Percentiles rank a stretch among this genome's conserved stretches.
Conservation (phyloP, 352 stramenopile genomes). For the Pythium oligandrum region DNA sequence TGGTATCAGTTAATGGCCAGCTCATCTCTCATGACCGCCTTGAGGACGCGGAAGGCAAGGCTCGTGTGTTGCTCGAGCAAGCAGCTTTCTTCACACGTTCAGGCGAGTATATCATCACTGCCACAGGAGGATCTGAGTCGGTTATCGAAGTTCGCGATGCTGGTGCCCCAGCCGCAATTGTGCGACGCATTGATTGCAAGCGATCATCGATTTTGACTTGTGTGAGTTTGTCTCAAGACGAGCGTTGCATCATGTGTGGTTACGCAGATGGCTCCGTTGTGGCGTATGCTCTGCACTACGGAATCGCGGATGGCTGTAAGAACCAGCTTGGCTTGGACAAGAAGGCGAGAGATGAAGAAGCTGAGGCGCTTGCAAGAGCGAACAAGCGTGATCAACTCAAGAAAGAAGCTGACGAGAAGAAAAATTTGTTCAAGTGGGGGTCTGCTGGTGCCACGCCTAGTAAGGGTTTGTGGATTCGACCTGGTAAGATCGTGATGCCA, state of each 20-base stretch:
- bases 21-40: constrained; percentile 65
- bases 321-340: constrained; percentile 64
- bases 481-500: constrained; percentile 47
- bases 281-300: constrained; percentile 79
- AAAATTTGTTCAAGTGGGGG: constrained; percentile 49
- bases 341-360: constrained; percentile 68
- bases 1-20: constrained; percentile 81
- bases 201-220: constrained; percentile 54
- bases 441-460: constrained; percentile 19
- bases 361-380: constrained; percentile 67
- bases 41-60: constrained; percentile 25
- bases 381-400: constrained; percentile 64
- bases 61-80: constrained; percentile 61
- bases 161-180: constrained; percentile 45
- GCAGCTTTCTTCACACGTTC: constrained; percentile 74
- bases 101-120: constrained; percentile 75
- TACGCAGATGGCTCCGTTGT: constrained; percentile 78
- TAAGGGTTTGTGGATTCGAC: constrained; percentile 45
- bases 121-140: constrained; percentile 46
- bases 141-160: constrained; percentile 76
- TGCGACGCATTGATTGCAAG: constrained; percentile 79
- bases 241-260: constrained; percentile 76
- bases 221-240: constrained; percentile 73
- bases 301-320: constrained; percentile 71
- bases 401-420: constrained; percentile 47